These are phyloP conservation scores for Suhomyces kunorum DNA, from an alignment of 1,139 yeast genomes.

Conservation along the genomic window DNA sequence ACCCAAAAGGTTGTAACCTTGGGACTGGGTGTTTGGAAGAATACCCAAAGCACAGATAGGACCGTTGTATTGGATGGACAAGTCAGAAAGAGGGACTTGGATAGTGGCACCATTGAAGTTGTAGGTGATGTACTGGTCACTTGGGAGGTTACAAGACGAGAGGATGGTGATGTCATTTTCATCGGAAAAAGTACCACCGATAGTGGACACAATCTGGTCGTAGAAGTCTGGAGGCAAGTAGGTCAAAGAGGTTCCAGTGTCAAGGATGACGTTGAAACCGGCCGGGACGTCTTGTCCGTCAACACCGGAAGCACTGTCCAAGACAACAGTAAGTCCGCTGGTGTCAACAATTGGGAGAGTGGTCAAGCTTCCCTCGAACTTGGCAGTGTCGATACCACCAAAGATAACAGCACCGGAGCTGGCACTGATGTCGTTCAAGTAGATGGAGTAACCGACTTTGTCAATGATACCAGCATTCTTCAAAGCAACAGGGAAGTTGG, in stretches of 20 bases:
- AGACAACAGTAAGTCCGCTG: slow-evolving; percentile 10
- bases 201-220: slow-evolving; percentile 33
- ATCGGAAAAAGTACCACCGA: slow-evolving; percentile 7
- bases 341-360: slow-evolving; percentile 10
- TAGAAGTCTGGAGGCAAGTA: slow-evolving; percentile 48
- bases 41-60: too few species aligned
- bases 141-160: slow-evolving; percentile 4
- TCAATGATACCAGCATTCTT: slow-evolving; percentile 13
- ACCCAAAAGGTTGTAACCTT: slow-evolving; percentile 22
- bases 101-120: slow-evolving; percentile 7
- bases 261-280: slow-evolving; percentile 41
- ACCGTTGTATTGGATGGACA: too few species aligned
- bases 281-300: slow-evolving; percentile 5
- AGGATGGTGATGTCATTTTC: slow-evolving; percentile 1
- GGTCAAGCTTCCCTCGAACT: slow-evolving; percentile 30
- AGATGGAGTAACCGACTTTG: slow-evolving; percentile 24
- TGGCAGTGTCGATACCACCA: slow-evolving; percentile 60
- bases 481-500: slow-evolving; percentile 16
- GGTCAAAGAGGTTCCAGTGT: slow-evolving; percentile 68
- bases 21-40: background rate
- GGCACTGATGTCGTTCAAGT: slow-evolving; percentile 45
- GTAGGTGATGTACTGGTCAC: slow-evolving; percentile 4
- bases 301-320: slow-evolving; percentile 10
- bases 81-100: slow-evolving; percentile 10
- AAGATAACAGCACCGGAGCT: slow-evolving; percentile 51